These are phyloP conservation scores for Arthrobotrys musiformis DNA, from an alignment of 2,329 filamentous ascomycete species.

Conservation along the genomic window DNA sequence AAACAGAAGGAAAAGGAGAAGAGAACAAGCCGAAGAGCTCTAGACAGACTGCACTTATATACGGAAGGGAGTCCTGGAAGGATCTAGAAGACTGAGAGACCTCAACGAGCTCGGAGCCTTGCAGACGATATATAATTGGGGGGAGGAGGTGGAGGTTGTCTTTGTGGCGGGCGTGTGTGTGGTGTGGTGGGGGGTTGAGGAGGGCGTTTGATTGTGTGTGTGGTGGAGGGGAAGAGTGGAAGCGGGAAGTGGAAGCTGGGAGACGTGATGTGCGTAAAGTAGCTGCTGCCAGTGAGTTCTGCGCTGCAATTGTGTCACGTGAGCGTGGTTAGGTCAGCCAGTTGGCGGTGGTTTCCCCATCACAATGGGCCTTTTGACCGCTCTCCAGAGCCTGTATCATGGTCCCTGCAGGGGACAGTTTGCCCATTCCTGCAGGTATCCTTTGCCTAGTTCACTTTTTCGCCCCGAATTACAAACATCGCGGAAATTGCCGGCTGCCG, in stretches of 20 bases:
- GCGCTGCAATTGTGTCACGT: no score
- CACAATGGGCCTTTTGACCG: constrained; percentile 20
- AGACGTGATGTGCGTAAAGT: constrained; percentile 1
- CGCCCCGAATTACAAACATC: neutral
- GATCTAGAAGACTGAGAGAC: constrained; percentile 21
- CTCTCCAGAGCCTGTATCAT: constrained; percentile 19
- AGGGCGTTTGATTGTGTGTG: constrained; percentile 3
- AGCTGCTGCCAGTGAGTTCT: neutral
- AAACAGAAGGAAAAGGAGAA: constrained; percentile 8
- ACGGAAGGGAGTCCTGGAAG: neutral
- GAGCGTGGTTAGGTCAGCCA: neutral
- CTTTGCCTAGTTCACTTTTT: neutral
- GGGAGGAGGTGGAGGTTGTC: neutral
- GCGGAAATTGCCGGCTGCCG: neutral
- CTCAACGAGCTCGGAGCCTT: neutral
- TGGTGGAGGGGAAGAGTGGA: constrained; percentile 22
- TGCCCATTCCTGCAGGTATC: constrained; percentile 25
- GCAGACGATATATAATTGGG: constrained; percentile 17
- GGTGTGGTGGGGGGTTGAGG: no score
- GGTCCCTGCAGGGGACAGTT: constrained; percentile 29
- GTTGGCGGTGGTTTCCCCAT: neutral
- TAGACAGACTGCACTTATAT: neutral
- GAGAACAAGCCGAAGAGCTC: neutral
- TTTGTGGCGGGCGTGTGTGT: no score
- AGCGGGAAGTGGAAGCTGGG: constrained; percentile 10